These are phyloP conservation scores for Wickerhamomyces ciferrii DNA, from an alignment of 805 yeast species.

Conservation along the genomic window DNA sequence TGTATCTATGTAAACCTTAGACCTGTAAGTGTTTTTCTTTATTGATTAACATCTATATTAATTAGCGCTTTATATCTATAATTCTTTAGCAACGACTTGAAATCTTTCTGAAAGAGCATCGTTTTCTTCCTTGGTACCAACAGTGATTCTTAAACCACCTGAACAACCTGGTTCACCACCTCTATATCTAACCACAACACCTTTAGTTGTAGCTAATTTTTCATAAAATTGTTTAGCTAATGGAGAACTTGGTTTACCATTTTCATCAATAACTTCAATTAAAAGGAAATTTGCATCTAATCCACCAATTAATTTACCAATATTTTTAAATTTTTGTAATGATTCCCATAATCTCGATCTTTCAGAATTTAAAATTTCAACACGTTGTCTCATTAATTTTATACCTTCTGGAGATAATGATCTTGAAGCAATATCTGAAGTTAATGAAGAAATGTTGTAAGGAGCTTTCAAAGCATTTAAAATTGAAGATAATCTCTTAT, in stretches of 20 bases:
- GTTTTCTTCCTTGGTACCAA: conserved; percentile 83
- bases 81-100: conserved; percentile 23
- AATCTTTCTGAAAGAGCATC: conserved; percentile 47
- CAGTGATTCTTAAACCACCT: conserved; percentile 82
- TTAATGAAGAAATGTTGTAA: conserved; percentile 80
- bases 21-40: not conserved
- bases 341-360: conserved; percentile 47
- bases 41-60: too few species aligned
- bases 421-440: conserved; percentile 69
- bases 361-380: conserved; percentile 45
- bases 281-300: conserved; percentile 82
- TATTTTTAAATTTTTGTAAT: conserved; percentile 51
- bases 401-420: conserved; percentile 63
- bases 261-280: conserved; percentile 58
- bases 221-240: conserved; percentile 65
- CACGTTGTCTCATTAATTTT: conserved; percentile 49
- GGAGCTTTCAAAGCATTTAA: conserved; percentile 94
- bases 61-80: too few species aligned
- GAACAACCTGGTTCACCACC: conserved; percentile 86
- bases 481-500: conserved; percentile 52
- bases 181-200: conserved; percentile 85
- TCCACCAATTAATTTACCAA: conserved; percentile 79
- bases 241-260: conserved; percentile 61
- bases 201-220: conserved; percentile 62
- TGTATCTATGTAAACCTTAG: too few species aligned